Percentiles rank a stretch among this genome's conserved stretches.
Evolutionary conservation across 176 grass and related monocot species (phyloP).

Genomic region (Musa acuminata): DNA sequence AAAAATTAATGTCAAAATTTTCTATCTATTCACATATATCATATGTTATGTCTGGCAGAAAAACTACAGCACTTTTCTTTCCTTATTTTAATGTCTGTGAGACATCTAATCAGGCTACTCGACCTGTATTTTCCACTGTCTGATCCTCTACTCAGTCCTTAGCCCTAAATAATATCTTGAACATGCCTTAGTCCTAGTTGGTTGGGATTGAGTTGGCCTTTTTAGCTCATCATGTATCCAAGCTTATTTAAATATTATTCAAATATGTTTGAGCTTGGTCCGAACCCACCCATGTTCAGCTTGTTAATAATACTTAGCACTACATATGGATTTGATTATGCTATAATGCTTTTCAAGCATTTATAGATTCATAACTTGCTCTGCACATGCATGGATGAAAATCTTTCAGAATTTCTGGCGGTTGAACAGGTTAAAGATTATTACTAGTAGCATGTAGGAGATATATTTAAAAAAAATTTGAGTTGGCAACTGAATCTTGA

Average conservation of each 20-base stretch:
- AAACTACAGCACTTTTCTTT: background rate
- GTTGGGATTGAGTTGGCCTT: background rate
- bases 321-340: background rate
- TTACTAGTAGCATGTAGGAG: background rate
- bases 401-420: background rate
- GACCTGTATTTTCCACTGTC: background rate
- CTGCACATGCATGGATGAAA: background rate
- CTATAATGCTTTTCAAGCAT: background rate
- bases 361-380: background rate
- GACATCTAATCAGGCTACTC: background rate
- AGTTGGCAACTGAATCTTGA: background rate
- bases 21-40: background rate
- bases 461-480: background rate
- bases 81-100: background rate
- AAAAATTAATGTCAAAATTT: conserved; percentile 1
- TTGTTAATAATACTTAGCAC: background rate
- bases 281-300: background rate
- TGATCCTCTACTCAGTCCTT: too few relatives aligned
- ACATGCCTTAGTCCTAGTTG: too few relatives aligned
- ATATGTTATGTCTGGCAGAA: background rate
- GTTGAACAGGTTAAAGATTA: background rate
- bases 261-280: background rate
- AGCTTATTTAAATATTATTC: background rate
- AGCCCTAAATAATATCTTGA: too few relatives aligned
- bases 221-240: background rate